phyloP scores from a whole-genome alignment of 1,139 yeast genomes.

The Diutina scorzettiae region DNA sequence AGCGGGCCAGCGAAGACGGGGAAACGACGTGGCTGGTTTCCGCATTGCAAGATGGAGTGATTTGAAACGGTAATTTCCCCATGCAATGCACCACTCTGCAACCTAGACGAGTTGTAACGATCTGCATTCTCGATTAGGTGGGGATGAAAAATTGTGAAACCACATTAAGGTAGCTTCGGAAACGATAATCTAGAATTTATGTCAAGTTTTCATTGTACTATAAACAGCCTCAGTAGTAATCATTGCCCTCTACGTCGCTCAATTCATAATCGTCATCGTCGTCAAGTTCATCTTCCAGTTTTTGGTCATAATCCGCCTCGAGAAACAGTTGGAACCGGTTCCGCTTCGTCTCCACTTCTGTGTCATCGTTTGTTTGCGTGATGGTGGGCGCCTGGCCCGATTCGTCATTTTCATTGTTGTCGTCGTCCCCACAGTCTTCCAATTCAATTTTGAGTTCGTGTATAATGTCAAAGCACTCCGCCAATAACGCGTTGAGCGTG shows the following conservation, averaged over 20 bases:
- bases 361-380: slow-evolving; percentile 4
- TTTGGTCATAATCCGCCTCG: slow-evolving; percentile 38
- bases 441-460: slow-evolving; percentile 85
- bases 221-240: slow-evolving; percentile 34
- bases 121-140: no score
- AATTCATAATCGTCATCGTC: slow-evolving; percentile 18
- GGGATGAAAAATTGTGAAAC: no score
- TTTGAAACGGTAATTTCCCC: no score
- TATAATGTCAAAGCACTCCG: slow-evolving; percentile 88
- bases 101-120: no score
- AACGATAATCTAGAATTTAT: no score
- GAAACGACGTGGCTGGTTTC: no score
- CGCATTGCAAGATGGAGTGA: no score
- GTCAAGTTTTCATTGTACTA: no score
- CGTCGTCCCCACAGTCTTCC: slow-evolving; percentile 46
- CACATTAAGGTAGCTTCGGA: no score
- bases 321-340: slow-evolving; percentile 32
- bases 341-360: slow-evolving; percentile 34
- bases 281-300: slow-evolving; percentile 16
- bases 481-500: slow-evolving; percentile 73
- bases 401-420: slow-evolving; percentile 8
- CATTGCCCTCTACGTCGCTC: slow-evolving; percentile 29
- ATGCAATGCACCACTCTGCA: no score
- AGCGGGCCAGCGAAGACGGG: no score
- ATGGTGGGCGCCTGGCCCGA: slow-evolving; percentile 1